A percentile compares a stretch with the other conserved stretches of the same genome.
These are phyloP conservation scores for Chloranthus sessilifolius DNA, from an alignment of 164 flowering plant species.

Conservation along the genomic window DNA sequence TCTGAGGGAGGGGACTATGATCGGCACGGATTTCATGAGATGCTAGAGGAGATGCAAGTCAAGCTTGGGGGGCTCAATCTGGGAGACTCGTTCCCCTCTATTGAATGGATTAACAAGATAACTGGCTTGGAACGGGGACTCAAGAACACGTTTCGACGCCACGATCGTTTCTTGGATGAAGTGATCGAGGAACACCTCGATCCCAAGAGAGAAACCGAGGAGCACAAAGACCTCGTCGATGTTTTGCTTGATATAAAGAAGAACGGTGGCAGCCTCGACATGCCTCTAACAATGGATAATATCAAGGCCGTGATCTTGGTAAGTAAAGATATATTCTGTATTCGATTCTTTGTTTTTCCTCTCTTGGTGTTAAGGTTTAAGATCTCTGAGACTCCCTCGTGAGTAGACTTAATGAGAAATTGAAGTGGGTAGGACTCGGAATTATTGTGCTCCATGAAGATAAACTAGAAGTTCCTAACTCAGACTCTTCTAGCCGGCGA, in stretches of 20 bases:
- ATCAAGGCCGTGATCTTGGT: constrained; percentile 58
- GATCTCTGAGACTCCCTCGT: not conserved
- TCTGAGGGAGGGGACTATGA: constrained; percentile 42
- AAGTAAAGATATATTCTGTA: constrained; percentile 2
- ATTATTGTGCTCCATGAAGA: too few relatives aligned
- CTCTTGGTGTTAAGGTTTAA: not conserved
- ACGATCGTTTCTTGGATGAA: constrained; percentile 38
- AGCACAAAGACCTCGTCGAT: constrained; percentile 45
- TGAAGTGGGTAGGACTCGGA: not conserved
- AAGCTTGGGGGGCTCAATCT: constrained; percentile 49
- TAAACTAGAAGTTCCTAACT: too few relatives aligned
- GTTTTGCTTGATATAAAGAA: constrained; percentile 40
- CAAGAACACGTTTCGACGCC: constrained; percentile 18
- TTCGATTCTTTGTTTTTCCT: not conserved
- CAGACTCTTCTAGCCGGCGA: not conserved
- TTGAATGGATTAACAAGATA: constrained; percentile 33
- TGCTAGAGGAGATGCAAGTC: constrained; percentile 45
- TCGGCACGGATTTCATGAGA: constrained; percentile 33
- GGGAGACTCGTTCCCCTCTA: constrained; percentile 58
- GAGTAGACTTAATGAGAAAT: not conserved
- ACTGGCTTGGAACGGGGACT: constrained; percentile 43
- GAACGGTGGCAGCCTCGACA: constrained; percentile 18
- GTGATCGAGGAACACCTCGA: constrained; percentile 37
- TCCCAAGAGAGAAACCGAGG: constrained; percentile 9
- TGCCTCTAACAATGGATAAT: constrained; percentile 41